Base-by-base conservation (phyloP, 2,329 filamentous ascomycete genomes). In the Monilinia fructicola region DNA sequence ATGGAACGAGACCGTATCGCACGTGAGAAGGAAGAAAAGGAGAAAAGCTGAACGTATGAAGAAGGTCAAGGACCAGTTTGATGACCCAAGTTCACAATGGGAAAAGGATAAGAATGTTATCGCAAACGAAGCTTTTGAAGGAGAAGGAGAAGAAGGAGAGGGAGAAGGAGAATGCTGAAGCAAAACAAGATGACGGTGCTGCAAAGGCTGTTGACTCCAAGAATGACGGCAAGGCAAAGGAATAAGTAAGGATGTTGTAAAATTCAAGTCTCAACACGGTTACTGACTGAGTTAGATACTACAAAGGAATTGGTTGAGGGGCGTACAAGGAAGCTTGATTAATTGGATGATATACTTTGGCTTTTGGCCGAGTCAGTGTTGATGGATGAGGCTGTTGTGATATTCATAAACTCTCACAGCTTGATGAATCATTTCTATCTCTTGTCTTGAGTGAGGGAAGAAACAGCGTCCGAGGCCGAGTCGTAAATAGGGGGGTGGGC, bases 1-100 rank as follows among this genome's bases (percentile, higher is more conserved):
- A 97, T 98, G 94, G 94, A 98, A 76, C 84, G 88, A 71, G 93
- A 98, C 77, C 87, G 90, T 65, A 84, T 91, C 70, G 87, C 87
- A 35, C 90, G 88, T 58, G 94, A 97, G 77, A 85, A 87, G 40
- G 92, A 95, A 77, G 92, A 96, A 75, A 85, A 86, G 72, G 87
- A 89, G 69, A 88, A 88, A 89, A 75, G 85, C 86, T 31, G 89
- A 92, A 68, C 86, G 87, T 66, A 82, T 88, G 72, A 88, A 92
- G 76, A 92, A 92, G 79, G 87, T 95, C 68, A 90, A 94, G 73
- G 87, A 92, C 65, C 84, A 90, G 58, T 97, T 96, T 76, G 86
- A 90, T 61, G 90, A 94, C 70, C 81, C 90, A 38, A 89, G 86
- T 69, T 83, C 82, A 54, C 90, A 97, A 76, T 97, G 93, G 92